Evolutionary conservation across 148 eudicot species (phyloP).

Genomic region (Oxyria digyna): DNA sequence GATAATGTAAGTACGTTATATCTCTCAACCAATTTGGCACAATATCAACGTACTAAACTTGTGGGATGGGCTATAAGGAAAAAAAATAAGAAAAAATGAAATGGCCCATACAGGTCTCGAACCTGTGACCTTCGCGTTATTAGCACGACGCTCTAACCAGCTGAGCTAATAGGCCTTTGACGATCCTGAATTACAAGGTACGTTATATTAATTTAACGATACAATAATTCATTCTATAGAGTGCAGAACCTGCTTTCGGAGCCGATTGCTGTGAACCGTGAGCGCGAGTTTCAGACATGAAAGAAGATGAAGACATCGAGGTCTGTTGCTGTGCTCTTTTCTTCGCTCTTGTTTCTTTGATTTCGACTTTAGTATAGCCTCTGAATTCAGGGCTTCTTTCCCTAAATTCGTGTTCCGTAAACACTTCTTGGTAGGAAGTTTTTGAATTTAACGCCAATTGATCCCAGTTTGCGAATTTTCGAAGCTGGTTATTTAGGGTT

Average conservation of each 20-base stretch:
- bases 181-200: no score
- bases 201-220: no score
- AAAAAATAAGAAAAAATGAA: no score
- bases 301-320: background rate
- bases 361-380: background rate
- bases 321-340: background rate
- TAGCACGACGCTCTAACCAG: slow-evolving; percentile 84
- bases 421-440: background rate
- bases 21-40: no score
- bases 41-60: no score
- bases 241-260: no score
- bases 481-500: background rate
- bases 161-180: slow-evolving; percentile 13
- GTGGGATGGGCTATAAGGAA: no score
- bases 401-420: background rate
- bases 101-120: slow-evolving; percentile 92
- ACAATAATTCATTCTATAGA: no score
- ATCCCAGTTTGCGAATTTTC: background rate
- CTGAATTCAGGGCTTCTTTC: background rate
- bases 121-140: slow-evolving; percentile 96
- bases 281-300: slow-evolving; percentile 5
- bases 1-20: no score
- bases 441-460: background rate
- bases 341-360: background rate
- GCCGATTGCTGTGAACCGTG: background rate